Evolutionary conservation across 2,329 filamentous ascomycete genomes (phyloP), one percentile per base, ranked within the genome.

Genomic region (Colletotrichum tropicicola): DNA sequence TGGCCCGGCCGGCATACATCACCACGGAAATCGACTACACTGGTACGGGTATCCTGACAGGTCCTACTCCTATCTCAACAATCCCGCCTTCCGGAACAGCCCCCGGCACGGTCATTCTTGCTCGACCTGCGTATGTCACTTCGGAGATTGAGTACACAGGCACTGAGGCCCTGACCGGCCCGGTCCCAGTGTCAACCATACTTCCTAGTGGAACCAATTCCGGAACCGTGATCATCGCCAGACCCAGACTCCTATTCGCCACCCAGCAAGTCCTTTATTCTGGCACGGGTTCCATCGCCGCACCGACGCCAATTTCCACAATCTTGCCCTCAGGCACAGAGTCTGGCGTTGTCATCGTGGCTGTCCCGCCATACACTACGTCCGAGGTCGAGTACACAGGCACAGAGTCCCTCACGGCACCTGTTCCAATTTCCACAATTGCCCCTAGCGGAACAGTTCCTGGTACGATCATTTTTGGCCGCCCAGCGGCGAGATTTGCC

Each of bases 171-270:
- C 25, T 49, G 25, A 57, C 44, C 3, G 17, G 44, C 13, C 32
- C 25, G 17, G 9, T 44, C 2, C 37, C 49, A 8, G 54, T 53
- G 1, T 43, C 61, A n/a, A 62, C 59, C 3, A 28, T 67, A 1
- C 25, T 43, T 3, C 59, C 63, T 2, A 59, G 32, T n/a, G 66
- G 67, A 4, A 67, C 51, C 2, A 37, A 47, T 3, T 47, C 64
- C 15, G 66, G 59, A 3, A 64, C 64, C 1, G n/a, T 59, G 13
- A 39, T 68, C 39, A 37, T 65, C 10, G 37, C 44, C 37, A 25
- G 21, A 25, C 43, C 43, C 5, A 21, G 45, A 3, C n/a, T 21
- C 13, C 44, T 28, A 17, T 58, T 35, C 32, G 44, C 44, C 4
- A 39, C 55, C 5, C 30, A 35, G 5, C 28, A 15, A 2, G 52